phyloP scores from a whole-genome alignment of 192 early-diverging fungal genomes.

The Rhizophagus sp. region DNA sequence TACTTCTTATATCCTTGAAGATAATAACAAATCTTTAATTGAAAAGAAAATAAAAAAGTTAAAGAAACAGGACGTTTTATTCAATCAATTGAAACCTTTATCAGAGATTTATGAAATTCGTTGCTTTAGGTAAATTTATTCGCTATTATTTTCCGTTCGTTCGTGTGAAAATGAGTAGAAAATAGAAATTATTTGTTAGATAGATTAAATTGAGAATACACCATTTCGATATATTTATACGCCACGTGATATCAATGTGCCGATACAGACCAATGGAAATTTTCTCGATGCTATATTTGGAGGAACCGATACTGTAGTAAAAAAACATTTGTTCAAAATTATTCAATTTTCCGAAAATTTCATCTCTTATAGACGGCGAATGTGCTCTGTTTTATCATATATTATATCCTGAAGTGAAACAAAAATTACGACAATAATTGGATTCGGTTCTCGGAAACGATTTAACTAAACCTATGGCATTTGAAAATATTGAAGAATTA shows the following conservation, averaged over 20 bases:
- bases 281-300: slow-evolving; percentile 2
- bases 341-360: no score
- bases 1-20: not conserved
- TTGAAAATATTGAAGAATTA: not conserved
- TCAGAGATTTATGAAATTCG: not conserved
- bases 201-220: not conserved
- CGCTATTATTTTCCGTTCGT: not conserved
- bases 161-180: not conserved
- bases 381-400: not conserved
- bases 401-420: slow-evolving; percentile 14
- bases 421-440: not conserved
- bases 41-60: no score
- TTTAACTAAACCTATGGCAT: not conserved
- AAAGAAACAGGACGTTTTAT: not conserved
- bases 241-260: not conserved
- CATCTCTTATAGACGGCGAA: slow-evolving; percentile 2
- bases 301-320: slow-evolving; percentile 18
- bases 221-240: no score
- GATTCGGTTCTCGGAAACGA: not conserved
- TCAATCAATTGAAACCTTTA: not conserved
- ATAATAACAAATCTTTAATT: not conserved
- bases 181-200: not conserved
- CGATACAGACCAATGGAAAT: not conserved
- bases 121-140: not conserved
- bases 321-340: not conserved